Base-by-base conservation (phyloP, 1,284 basidiomycete genomes). In the Apiotrichum domesticum region DNA sequence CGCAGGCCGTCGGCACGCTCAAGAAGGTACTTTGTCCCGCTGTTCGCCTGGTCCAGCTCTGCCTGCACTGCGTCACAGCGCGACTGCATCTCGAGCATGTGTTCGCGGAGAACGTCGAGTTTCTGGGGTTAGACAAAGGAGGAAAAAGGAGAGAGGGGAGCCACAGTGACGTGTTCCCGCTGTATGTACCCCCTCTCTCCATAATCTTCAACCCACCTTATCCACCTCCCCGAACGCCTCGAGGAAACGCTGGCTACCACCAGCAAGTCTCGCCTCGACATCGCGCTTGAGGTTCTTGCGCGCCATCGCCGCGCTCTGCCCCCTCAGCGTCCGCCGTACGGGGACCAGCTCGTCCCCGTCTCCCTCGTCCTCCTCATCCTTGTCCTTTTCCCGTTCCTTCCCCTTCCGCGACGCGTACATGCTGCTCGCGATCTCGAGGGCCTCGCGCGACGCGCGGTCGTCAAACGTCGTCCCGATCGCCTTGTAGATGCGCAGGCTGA, bases 211-310 rank as follows among this genome's bases (percentile, higher is more conserved):
- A 63, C 87, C 64, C 68, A 92, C 91, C 78, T 88, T 81, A 77
- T 96, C 88, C 29, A 96, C 90, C 65, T 90, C 85, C 10, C 84
- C 84, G 57, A 97, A 87, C 0, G 89, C 89, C 41, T 83, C 80
- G 53, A 97, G 74, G 73, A 97, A 94, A 62, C 84, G 82, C 47
- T 83, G 81, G 62, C 89, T 91, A 2, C 90, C 88, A 52, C 86
- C 83, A 0, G 87, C 84, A 42, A 96, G 80, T 67, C 85, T 86
- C 52, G 79, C 80, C 71, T 96, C 92, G 69, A 94, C 85, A 71
- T 97, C 92, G 55, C 85, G 80, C 56, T 88, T 83, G 52, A 97
- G 79, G 67, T 86, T 84, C 70, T 85, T 87, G 54, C 91, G 80
- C 15, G 88, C 90, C 57, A 86, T 85, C 9, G 76, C 77, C 6